Base-by-base conservation (phyloP, 345 rosid species). In the Erucastrum elatum region DNA sequence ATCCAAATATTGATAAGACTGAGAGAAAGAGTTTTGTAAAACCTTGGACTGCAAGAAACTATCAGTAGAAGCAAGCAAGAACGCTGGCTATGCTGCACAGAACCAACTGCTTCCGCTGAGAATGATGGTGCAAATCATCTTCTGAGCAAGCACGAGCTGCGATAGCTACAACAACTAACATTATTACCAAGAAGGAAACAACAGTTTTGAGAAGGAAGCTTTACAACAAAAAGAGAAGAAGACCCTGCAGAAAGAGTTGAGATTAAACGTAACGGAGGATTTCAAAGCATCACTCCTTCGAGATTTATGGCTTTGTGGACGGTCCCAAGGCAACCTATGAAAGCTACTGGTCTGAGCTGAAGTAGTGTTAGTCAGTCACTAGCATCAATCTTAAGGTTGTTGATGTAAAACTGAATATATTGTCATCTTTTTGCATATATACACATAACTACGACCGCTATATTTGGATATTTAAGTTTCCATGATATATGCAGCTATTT, bases 101-200 rank as follows among this genome's bases (percentile, higher is more conserved):
- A 94, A 94, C 39, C 95, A 94, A 84, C 71, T 88, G 12, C 92
- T 94, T 51, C 98, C 98, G 0, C 74, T 94, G 26, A 87, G 98
- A 72, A 91, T 92, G 3, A 97, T 94, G 31, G 97, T 94, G 4
- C 97, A 94, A 82, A 97, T 92, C 77, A 89, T 94, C 67, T 92
- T 94, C 82, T 90, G 98, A 94, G 84, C 94, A 92, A 78, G 90
- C 95, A 29, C 84, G 97, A 81, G 88, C 88, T 0, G 79, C 90
- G 15, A 69, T 63, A 72, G 85, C 81, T 2, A 87, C 93, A 16
- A 86, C 91, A 5, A 85, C 90, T 1, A 79, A 90, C 75, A 90
- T 87, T 85, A 85, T 91, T 41, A 88, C 31, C 9, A 44, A 34
- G 9, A 44, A 56, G 5, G 58, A 65, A 75, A 65, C 72, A 56